A percentile compares a stretch with the other conserved stretches of the same genome.
These are phyloP conservation scores for Alternaria sp. DNA, from an alignment of 2,329 filamentous ascomycete species.

Conservation along the genomic window DNA sequence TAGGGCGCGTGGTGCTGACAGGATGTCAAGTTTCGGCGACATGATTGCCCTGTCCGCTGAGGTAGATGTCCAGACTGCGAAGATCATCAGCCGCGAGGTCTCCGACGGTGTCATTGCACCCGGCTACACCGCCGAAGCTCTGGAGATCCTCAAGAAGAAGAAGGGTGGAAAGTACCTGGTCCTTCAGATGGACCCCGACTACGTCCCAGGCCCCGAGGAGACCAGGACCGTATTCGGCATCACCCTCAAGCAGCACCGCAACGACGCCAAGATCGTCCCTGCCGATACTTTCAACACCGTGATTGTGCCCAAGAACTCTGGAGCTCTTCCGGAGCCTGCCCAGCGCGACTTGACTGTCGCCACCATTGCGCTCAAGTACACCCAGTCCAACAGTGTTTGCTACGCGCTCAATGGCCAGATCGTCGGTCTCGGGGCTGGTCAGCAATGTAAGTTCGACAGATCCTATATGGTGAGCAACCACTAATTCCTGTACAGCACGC, in stretches of 20 bases:
- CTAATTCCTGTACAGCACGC: constrained; percentile 57
- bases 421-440: constrained; percentile 90
- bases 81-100: constrained; percentile 97
- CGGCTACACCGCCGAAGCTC: constrained; percentile 80
- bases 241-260: constrained; percentile 86
- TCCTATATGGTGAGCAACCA: background rate
- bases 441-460: constrained; percentile 67
- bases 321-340: constrained; percentile 76
- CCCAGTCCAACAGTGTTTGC: constrained; percentile 97
- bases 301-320: constrained; percentile 82
- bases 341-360: constrained; percentile 90
- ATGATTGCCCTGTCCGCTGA: constrained; percentile 91
- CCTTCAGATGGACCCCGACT: constrained; percentile 90
- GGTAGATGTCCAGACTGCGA: constrained; percentile 82
- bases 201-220: constrained; percentile 76
- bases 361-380: constrained; percentile 98
- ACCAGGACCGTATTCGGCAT: constrained; percentile 89
- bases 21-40: constrained; percentile 98
- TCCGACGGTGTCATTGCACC: constrained; percentile 96
- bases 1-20: constrained; percentile 91
- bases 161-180: constrained; percentile 98
- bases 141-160: constrained; percentile 95
- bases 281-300: constrained; percentile 81
- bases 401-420: constrained; percentile 94
- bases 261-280: constrained; percentile 85